A percentile compares a stretch with the other conserved stretches of the same genome.
phyloP scores from a whole-genome alignment of 805 yeast species.

The Starmerella powellii region DNA sequence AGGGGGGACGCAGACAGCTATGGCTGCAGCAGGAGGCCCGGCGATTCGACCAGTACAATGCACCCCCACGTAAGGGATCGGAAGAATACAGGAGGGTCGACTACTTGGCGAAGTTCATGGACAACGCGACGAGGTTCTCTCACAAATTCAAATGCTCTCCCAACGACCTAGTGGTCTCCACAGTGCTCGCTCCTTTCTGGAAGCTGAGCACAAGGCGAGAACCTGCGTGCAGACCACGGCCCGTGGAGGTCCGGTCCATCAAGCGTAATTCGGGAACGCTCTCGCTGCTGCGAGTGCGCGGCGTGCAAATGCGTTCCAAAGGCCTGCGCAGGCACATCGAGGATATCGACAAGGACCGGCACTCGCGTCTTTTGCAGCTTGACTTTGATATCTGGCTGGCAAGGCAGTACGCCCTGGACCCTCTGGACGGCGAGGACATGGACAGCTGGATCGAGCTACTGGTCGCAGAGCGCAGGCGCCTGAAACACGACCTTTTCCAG shows the following conservation, averaged over 20 bases:
- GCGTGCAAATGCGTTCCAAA: constrained; percentile 8
- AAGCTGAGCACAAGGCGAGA: background rate
- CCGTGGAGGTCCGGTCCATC: constrained; percentile 13
- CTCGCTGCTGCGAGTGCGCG: constrained; percentile 18
- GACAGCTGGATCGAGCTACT: constrained; percentile 9
- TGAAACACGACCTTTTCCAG: background rate
- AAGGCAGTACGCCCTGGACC: constrained; percentile 11
- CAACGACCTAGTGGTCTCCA: constrained; percentile 8
- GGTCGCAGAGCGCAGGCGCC: background rate
- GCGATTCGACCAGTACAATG: constrained; percentile 18
- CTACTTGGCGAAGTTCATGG: constrained; percentile 7
- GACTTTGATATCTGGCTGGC: constrained; percentile 15
- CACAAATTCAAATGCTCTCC: background rate
- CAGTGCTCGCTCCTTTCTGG: constrained; percentile 19
- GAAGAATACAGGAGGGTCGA: constrained; percentile 2
- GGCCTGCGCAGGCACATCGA: constrained; percentile 17
- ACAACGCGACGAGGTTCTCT: background rate
- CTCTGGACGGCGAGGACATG: constrained; percentile 13
- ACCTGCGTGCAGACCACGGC: constrained; percentile 12
- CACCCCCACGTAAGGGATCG: constrained; percentile 12
- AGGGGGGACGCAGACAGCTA: constrained; percentile 1
- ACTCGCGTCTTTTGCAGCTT: background rate
- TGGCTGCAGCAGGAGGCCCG: constrained; percentile 19
- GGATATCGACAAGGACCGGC: constrained; percentile 5
- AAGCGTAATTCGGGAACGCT: constrained; percentile 16